Evolutionary conservation across 805 yeast species (phyloP).

Genomic region (Wickerhamiella hasegawae): DNA sequence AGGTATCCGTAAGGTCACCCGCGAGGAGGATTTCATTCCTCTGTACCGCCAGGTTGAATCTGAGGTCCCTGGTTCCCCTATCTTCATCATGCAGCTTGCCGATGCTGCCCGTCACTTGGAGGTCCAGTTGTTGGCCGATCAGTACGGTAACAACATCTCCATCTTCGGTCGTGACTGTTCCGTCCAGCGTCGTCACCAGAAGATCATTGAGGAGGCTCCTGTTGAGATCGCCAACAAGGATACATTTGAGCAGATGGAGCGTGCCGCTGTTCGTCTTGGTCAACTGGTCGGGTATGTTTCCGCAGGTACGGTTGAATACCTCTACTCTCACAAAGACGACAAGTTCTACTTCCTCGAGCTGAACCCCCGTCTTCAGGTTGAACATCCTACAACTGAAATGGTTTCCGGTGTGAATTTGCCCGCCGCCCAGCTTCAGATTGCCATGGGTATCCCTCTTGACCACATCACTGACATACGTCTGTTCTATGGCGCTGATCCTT

Average conservation of each 20-base stretch:
- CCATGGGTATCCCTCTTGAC: constrained; percentile 98
- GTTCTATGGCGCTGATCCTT: constrained; percentile 92
- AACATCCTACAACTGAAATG: constrained; percentile 99
- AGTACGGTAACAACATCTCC: constrained; percentile 94
- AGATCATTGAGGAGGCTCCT: constrained; percentile 98
- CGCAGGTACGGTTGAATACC: constrained; percentile 97
- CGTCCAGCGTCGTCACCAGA: constrained; percentile 98
- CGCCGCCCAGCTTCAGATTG: constrained; percentile 95
- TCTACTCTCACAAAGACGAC: constrained; percentile 86
- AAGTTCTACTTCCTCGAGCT: constrained; percentile 92
- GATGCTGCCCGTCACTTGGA: constrained; percentile 97
- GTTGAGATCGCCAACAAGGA: constrained; percentile 82
- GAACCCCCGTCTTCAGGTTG: constrained; percentile 97
- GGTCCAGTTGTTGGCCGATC: constrained; percentile 95
- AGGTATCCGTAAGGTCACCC: constrained; percentile 93
- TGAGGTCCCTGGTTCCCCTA: constrained; percentile 98
- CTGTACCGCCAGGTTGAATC: constrained; percentile 86
- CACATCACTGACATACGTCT: constrained; percentile 85
- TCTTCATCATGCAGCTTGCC: constrained; percentile 93
- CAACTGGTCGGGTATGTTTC: constrained; percentile 94
- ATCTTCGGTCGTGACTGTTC: constrained; percentile 98
- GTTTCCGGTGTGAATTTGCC: constrained; percentile 97
- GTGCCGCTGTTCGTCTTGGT: constrained; percentile 95
- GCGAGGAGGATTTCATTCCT: constrained; percentile 58
- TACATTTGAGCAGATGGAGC: constrained; percentile 84